Base-by-base conservation (phyloP, 2,329 filamentous ascomycete species). In the Neoscytalidium dimidiatum region DNA sequence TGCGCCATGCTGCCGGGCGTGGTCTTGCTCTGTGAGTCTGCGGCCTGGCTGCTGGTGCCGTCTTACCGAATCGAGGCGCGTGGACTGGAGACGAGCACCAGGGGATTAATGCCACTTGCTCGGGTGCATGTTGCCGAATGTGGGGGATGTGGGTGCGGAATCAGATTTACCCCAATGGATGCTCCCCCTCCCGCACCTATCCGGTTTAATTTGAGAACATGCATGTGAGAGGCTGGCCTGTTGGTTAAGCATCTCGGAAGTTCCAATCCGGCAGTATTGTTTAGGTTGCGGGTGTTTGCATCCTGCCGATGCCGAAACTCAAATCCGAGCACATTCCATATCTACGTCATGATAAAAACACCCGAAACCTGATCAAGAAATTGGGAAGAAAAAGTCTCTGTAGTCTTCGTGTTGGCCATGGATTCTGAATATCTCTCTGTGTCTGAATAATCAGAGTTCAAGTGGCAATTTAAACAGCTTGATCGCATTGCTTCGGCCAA, bases 401-500 rank as follows among this genome's bases (percentile, higher is more conserved):
- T n/a, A n/a, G n/a, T n/a, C n/a, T n/a, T n/a, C n/a, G n/a, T n/a
- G n/a, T n/a, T n/a, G n/a, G n/a, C n/a, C n/a, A n/a, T n/a, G n/a
- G n/a, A n/a, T n/a, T n/a, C n/a, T n/a, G n/a, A n/a, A n/a, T n/a
- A n/a, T n/a, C n/a, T n/a, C n/a, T n/a, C n/a, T n/a, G n/a, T 21
- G 19, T 43, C 8, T 4, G 19, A 4, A 13, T 2, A n/a, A 23
- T 51, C 14, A 51, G 5, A n/a, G 11, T 4, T 70, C 69, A 35
- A 73, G 53, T 3, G 71, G 72, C 31, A 73, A 62, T 53, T 69
- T 72, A 41, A 82, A 80, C 61, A 83, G 62, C 57, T 68, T 74
- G 74, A 79, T 81, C 38, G 81, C 80, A 71, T 83, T 82, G 58
- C 81, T 79, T 65, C 79, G 72, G 3, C 79, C 81, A 71, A 82